Base-by-base conservation (phyloP, 176 grass and related monocot genomes). In the Elaeis guineensis region DNA sequence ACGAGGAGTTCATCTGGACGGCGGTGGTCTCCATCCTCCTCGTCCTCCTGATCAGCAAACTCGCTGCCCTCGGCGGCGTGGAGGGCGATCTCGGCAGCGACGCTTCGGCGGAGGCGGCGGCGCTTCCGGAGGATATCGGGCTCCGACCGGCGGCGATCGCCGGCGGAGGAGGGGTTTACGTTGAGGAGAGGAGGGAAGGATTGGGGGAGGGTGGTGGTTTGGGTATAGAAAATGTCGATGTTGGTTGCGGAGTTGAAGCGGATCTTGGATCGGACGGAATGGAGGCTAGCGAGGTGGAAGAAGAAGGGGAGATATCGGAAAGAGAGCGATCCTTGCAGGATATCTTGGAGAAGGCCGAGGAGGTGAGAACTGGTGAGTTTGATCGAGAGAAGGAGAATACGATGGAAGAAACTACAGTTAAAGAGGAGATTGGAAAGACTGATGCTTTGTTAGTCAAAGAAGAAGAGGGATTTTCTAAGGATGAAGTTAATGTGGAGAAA, bases 11-110 rank as follows among this genome's bases (percentile, higher is more conserved):
- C 19, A 39, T 75, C 17, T 53, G 76, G 30, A 71, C 79, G 39
- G 79, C 61, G 20, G 17, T 76, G 39, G 49, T 82, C 66, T 82
- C 72, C 32, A 50, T 82, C 61, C 21, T 82, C 48, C 59, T 82
- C 49, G 79, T 52, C 5, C 30, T 82, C 6, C 60, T 82, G 19
- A 24, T 82, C 49, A 60, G 72, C 54, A 82, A 66, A 23, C 58
- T 76, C 44, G 59, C 52, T 19, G 55, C 79, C 17, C 32, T 21
- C 4, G 57, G 55, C 20, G 25, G 35, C 35, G 8, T 12, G 9
- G 8, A 12, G 9, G 9, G 35, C 6, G 5, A 25, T 19, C 5
- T 17, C 69, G 17, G 17, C 35, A 8, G 35, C 35, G 9, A 44
- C 35, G 35, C 35, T 44, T 9, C 9, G 35, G 35, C 35, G 35